Evolutionary conservation across 1,139 yeast genomes (phyloP).

Genomic region (Debaryomyces psychrophilus): DNA sequence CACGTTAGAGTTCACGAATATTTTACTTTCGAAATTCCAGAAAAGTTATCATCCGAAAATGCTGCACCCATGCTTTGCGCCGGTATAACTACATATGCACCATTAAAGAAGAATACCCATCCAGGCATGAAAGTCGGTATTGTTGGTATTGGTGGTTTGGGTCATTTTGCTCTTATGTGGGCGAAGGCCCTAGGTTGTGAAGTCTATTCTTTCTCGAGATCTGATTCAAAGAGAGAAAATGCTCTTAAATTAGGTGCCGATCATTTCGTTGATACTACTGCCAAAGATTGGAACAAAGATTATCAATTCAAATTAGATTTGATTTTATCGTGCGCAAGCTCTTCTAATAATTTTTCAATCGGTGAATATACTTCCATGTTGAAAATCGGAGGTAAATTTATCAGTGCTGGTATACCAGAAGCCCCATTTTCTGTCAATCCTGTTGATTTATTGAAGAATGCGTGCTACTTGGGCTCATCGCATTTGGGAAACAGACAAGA

Average conservation of each 20-base stretch:
- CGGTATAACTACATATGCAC: slow-evolving; percentile 56
- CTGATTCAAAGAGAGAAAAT: slow-evolving; percentile 50
- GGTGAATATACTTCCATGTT: slow-evolving; percentile 26
- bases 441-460: slow-evolving; percentile 46
- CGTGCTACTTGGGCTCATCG: slow-evolving; percentile 44
- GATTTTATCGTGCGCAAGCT: slow-evolving; percentile 51
- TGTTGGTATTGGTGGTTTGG: slow-evolving; percentile 64
- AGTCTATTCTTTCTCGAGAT: slow-evolving; percentile 57
- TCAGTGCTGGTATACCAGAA: slow-evolving; percentile 32
- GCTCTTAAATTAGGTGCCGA: slow-evolving; percentile 58
- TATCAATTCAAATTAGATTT: slow-evolving; percentile 44
- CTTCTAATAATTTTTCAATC: slow-evolving; percentile 36
- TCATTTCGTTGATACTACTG: slow-evolving; percentile 51
- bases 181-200: slow-evolving; percentile 62
- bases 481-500: slow-evolving; percentile 54
- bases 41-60: slow-evolving; percentile 37
- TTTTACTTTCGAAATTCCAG: slow-evolving; percentile 53
- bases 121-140: slow-evolving; percentile 54
- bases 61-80: slow-evolving; percentile 60
- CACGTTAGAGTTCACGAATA: slow-evolving; percentile 52
- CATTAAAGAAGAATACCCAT: slow-evolving; percentile 44
- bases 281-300: slow-evolving; percentile 38
- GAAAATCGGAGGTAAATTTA: slow-evolving; percentile 28
- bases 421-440: slow-evolving; percentile 45
- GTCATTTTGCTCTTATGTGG: slow-evolving; percentile 61